phyloP scores from a whole-genome alignment of 2,329 filamentous ascomycete species.

The Phialophora verrucosa region DNA sequence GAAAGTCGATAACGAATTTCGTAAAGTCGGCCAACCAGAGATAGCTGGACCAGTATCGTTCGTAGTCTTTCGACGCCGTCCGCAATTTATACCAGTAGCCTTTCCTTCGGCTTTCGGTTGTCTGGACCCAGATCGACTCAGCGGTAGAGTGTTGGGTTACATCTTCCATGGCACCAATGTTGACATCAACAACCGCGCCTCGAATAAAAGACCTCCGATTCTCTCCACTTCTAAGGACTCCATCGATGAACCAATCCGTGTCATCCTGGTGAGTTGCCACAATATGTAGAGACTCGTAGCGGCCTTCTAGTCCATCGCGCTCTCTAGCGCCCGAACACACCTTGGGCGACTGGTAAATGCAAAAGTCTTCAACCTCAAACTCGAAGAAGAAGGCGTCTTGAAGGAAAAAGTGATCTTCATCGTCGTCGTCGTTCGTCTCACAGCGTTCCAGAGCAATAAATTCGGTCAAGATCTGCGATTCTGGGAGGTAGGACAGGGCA shows the following conservation, averaged over 20 bases:
- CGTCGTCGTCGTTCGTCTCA: background rate
- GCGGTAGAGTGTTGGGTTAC: slow-evolving; percentile 54
- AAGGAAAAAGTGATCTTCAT: too few species aligned
- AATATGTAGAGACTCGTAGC: slow-evolving; percentile 48
- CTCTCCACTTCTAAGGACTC: slow-evolving; percentile 58
- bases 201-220: slow-evolving; percentile 57
- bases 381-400: slow-evolving; percentile 44
- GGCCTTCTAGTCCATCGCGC: slow-evolving; percentile 32
- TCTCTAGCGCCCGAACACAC: slow-evolving; percentile 57
- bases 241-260: slow-evolving; percentile 58
- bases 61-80: slow-evolving; percentile 61
- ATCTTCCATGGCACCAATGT: slow-evolving; percentile 70
- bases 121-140: slow-evolving; percentile 67
- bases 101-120: slow-evolving; percentile 40
- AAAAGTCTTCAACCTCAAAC: slow-evolving; percentile 63
- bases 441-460: slow-evolving; percentile 10
- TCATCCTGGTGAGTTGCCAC: background rate
- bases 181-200: slow-evolving; percentile 63
- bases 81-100: slow-evolving; percentile 69
- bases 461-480: slow-evolving; percentile 7
- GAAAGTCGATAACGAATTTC: slow-evolving; percentile 75
- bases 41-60: slow-evolving; percentile 66
- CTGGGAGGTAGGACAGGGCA: background rate
- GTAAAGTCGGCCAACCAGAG: slow-evolving; percentile 72
- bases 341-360: slow-evolving; percentile 63